Evolutionary conservation across 495 filamentous ascomycete species (phyloP), one percentile per base, ranked within the genome.

Genomic region (Aspergillus sclerotiicarbonarius): DNA sequence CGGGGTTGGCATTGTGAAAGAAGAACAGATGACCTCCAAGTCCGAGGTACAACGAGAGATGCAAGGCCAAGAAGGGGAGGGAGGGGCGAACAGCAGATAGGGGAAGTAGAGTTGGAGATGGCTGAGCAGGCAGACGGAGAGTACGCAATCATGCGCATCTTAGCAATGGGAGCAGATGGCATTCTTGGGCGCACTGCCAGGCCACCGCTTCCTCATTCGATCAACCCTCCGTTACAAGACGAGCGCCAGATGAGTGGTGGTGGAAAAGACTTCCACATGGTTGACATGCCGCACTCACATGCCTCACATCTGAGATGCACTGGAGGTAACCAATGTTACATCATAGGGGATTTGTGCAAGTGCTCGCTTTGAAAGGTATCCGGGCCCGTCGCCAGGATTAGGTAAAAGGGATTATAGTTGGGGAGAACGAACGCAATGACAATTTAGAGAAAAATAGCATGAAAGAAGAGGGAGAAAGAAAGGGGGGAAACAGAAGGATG

Each of bases 231-330:
- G 18, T 47, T 47, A 21, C 44, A 47, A 47, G 10, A 13, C 33
- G 8, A 35, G 8, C 9, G 33, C 33, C 37, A 41, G 13, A 13
- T 6, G 37, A 12, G n/a, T 41, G 13, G 13, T 6, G n/a, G 8
- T 41, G 37, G 37, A 41, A 41, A 41, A 41, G 5, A n/a, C 1
- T 15, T 41, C 37, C 37, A 35, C 33, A 9, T 13, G 9, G 33
- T 35, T 9, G 33, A 35, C 46, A 49, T 15, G 30, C 46, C 46
- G 29, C 46, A 29, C 47, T 41, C 18, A 31, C 25, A 29, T 31
- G 47, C 47, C 47, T 32, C 21, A 30, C 21, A 32, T 32, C 47
- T 31, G 47, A 31, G 25, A 50, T 16, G 47, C 47, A 50, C 18
- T 31, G 10, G 20, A 49, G 8, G 29, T 20, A 25, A 49, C 29